Evolutionary conservation across 1,139 yeast genomes (phyloP).

Genomic region (Suhomyces bokatorum): DNA sequence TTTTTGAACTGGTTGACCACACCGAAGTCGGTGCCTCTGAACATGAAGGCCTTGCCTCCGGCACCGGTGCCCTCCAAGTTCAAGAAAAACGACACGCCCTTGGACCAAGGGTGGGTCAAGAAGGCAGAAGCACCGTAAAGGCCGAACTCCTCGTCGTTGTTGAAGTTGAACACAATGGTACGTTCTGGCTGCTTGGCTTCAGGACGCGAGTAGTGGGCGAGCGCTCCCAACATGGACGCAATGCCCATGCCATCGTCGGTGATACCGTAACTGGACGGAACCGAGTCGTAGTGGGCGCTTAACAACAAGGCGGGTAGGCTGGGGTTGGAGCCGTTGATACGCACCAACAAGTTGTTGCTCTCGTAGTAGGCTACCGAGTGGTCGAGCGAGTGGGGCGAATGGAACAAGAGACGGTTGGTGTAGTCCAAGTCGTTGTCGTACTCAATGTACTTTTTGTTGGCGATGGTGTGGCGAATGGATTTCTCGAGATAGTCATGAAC

Average conservation of each 20-base stretch:
- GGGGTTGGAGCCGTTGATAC: slow-evolving; percentile 62
- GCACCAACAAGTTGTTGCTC: slow-evolving; percentile 73
- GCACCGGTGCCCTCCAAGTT: slow-evolving; percentile 97
- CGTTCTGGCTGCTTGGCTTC: slow-evolving; percentile 58
- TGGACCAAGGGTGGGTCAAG: slow-evolving; percentile 72
- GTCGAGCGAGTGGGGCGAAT: slow-evolving; percentile 35
- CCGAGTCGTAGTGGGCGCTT: slow-evolving; percentile 89
- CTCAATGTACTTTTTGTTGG: slow-evolving; percentile 39
- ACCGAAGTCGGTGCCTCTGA: slow-evolving; percentile 80
- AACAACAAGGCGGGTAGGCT: slow-evolving; percentile 65
- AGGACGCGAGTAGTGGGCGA: slow-evolving; percentile 48
- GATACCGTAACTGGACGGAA: slow-evolving; percentile 82
- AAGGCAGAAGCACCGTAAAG: slow-evolving; percentile 80
- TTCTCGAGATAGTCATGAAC: slow-evolving; percentile 67
- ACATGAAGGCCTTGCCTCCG: slow-evolving; percentile 83
- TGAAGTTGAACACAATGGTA: slow-evolving; percentile 78
- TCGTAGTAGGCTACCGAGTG: slow-evolving; percentile 68
- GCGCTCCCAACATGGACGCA: slow-evolving; percentile 73
- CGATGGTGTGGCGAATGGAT: slow-evolving; percentile 38
- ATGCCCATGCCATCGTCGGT: slow-evolving; percentile 96
- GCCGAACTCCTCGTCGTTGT: slow-evolving; percentile 90
- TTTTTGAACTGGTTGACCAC: slow-evolving; percentile 44
- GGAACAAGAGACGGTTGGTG: slow-evolving; percentile 38
- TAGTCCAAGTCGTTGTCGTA: slow-evolving; percentile 52
- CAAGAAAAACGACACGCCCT: slow-evolving; percentile 62